Base-by-base conservation (phyloP, 306 rosid genomes). In the Trifolium repens region DNA sequence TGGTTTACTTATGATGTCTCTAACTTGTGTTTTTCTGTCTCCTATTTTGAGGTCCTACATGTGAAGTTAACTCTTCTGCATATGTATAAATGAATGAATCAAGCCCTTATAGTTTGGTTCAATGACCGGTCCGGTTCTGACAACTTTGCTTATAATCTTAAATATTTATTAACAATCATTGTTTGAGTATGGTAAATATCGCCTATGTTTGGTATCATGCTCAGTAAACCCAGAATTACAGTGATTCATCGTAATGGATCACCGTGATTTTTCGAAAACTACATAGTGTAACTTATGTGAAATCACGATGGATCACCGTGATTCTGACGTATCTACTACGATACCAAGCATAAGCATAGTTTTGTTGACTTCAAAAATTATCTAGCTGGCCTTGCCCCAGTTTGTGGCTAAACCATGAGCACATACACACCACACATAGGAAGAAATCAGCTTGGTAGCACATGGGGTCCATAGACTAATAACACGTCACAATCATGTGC, bases 401-500 rank as follows among this genome's bases (percentile, higher is more conserved):
- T 19, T 74, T n/a, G 34, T n/a, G 50, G 54, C 35, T 39, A 40
- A 63, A 71, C 60, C 34, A 72, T 59, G 47, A 54, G 52, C 44
- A 46, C 35, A 32, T 32, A 39, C 9, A 4, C 9, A 67, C 69
- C 49, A 64, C 27, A 35, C 11, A 62, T 4, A 32, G 42, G n/a
- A 17, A 73, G 59, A 73, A 53, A 54, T 66, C 32, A 24, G 53
- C 37, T 14, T 24, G 32, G 53, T 27, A 73, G 78, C 71, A 69
- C 80, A 74, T 69, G 80, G 70, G 80, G 43, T 57, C 26, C 52
- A 46, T 74, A 49, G 34, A 15, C 43, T 10, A 34, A 61, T 19
- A 64, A 68, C 76, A 35, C 52, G 70, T 71, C 66, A 81, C 47
- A 5, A 49, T 40, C 52, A 58, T 65, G 79, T 81, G 78, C 73